Evolutionary conservation across 306 rosid species (phyloP), one percentile per base, ranked within the genome.

Genomic region (Medicago lupulina): DNA sequence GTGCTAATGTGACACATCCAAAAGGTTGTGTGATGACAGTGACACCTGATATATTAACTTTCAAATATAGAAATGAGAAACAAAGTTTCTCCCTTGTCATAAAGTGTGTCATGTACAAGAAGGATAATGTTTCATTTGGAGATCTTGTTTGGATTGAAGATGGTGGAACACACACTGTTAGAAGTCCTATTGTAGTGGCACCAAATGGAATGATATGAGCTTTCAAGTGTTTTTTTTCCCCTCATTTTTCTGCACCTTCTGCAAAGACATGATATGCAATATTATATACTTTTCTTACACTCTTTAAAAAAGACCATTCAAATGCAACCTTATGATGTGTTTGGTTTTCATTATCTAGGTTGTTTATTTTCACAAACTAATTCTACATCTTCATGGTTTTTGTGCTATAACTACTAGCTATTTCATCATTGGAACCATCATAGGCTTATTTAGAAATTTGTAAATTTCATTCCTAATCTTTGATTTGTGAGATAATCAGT

Each of bases 181-280:
- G 82, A 58, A 82, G 83, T 43, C 86, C 86, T 15, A 78, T 82
- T 60, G 77, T 82, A 21, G 78, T 76, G 38, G 78, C 53, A 64
- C 57, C 78, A 44, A 53, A 9, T 44, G 83, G 53, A 79, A 41
- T 64, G 34, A 58, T 64, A n/a, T 21, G 16, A 39, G 39, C 21
- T 61, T 1, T n/a, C 2, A 61, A 12, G 31, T 64, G 18, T 67
- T 66, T 41, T 5, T 5, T 12, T 9, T 54, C 49, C 3, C 7
- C 11, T 61, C 25, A 1, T 64, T 75, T 39, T 66, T 25, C 31
- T 47, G 53, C 53, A 14, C 53, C 17, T 14, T 14, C 7, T 13
- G 53, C 53, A 47, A 47, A 1, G 53, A 47, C 53, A 47, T 14
- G 53, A 15, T 49, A 49, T 49, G 17, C 54, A 49, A 4, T 4